phyloP scores from a whole-genome alignment of 1,139 yeast species.

The Meyerozyma carpophila region DNA sequence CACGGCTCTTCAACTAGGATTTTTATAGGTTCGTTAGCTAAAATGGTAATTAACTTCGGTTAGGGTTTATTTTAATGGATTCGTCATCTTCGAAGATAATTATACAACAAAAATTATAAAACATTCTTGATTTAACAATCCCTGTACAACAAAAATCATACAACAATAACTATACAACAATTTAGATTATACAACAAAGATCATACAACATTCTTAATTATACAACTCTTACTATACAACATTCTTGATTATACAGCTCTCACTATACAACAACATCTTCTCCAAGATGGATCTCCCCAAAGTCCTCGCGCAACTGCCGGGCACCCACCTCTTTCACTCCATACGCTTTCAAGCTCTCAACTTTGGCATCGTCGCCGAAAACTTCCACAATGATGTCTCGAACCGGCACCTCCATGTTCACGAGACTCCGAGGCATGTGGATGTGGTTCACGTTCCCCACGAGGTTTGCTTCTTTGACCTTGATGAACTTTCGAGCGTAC shows the following conservation, averaged over 20 bases:
- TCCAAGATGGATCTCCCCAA: background rate
- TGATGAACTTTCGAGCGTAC: conserved; percentile 20
- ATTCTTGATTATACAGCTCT: no score
- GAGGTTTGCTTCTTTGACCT: conserved; percentile 22
- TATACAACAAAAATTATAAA: no score
- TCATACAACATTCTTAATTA: no score
- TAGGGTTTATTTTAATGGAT: background rate
- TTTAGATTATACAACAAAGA: no score
- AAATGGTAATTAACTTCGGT: background rate
- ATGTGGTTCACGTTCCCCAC: conserved; percentile 22
- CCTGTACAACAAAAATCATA: no score
- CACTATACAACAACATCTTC: background rate
- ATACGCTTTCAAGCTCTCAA: background rate
- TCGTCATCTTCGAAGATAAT: no score
- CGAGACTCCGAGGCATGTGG: conserved; percentile 29
- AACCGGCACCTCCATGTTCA: conserved; percentile 28
- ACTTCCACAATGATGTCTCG: conserved; percentile 31
- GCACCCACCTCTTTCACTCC: background rate
- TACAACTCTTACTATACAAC: no score
- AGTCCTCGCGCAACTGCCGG: background rate
- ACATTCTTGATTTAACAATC: no score
- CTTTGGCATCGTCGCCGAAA: background rate
- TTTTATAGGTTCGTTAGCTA: background rate
- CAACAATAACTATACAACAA: no score
- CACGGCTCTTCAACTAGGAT: background rate